Percentiles rank a stretch among this genome's conserved stretches.
Evolutionary conservation across 139 green algal genomes (phyloP).

Genomic region (Closterium sp.): DNA sequence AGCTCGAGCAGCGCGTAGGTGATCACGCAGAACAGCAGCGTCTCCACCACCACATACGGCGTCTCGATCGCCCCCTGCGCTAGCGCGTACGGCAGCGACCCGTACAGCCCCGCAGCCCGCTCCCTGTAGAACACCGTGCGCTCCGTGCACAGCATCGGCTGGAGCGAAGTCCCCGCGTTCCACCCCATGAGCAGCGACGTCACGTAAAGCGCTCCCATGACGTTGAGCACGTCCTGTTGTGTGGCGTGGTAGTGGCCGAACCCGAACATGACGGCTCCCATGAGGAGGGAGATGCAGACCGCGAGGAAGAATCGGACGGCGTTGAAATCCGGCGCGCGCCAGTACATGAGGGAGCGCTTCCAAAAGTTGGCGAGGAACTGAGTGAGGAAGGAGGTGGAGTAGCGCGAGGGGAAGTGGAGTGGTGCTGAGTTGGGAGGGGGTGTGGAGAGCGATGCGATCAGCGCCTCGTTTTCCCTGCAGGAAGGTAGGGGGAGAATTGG

Average conservation of each 20-base stretch:
- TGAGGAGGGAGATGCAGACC: constrained; percentile 19
- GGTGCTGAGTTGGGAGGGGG: neutral
- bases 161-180: constrained; percentile 52
- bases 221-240: constrained; percentile 29
- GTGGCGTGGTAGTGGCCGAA: constrained; percentile 5
- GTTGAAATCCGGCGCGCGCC: constrained; percentile 38
- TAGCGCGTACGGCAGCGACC: constrained; percentile 49
- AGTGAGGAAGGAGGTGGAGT: neutral
- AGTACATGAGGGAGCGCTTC: constrained; percentile 27
- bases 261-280: constrained; percentile 26
- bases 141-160: constrained; percentile 46
- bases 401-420: constrained; percentile 16
- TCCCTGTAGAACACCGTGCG: constrained; percentile 52
- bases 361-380: constrained; percentile 15
- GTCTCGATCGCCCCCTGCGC: constrained; percentile 31
- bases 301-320: constrained; percentile 31
- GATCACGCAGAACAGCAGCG: neutral
- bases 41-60: constrained; percentile 6
- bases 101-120: constrained; percentile 50
- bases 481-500: no score
- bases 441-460: neutral
- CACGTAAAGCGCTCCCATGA: constrained; percentile 55
- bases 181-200: constrained; percentile 55
- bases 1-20: constrained; percentile 10
- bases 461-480: constrained; percentile 13